Evolutionary conservation across 2,329 filamentous ascomycete genomes (phyloP).

Genomic region (Penicillium sclerotiorum): DNA sequence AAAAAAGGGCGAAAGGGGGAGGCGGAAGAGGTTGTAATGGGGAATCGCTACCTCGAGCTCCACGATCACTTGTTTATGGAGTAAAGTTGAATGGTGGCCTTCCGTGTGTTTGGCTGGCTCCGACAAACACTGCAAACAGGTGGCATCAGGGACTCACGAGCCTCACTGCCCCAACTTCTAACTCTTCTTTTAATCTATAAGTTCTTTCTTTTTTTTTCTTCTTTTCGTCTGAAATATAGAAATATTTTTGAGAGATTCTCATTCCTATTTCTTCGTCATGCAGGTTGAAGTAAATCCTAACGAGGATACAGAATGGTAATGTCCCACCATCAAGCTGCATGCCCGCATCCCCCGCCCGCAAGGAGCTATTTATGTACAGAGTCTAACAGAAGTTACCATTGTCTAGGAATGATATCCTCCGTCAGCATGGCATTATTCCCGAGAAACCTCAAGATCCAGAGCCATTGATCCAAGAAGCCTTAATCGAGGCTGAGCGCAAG

Average conservation of each 20-base stretch:
- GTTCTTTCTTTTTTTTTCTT: constrained; percentile 1
- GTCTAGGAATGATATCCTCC: constrained; percentile 92
- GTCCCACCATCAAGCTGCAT: constrained; percentile 2
- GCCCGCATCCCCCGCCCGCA: constrained; percentile 17
- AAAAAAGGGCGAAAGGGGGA: constrained; percentile 4
- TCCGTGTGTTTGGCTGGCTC: constrained; percentile 36
- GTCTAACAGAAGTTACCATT: constrained; percentile 11
- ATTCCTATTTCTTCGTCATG: constrained; percentile 37
- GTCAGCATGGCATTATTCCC: constrained; percentile 95
- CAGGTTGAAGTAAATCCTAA: constrained; percentile 92
- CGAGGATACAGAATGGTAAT: constrained; percentile 94
- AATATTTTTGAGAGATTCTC: not conserved
- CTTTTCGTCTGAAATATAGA: not conserved
- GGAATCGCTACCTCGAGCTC: constrained; percentile 25
- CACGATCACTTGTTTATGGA: constrained; percentile 26
- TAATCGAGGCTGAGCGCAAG: constrained; percentile 77
- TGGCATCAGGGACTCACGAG: constrained; percentile 30
- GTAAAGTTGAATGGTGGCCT: constrained; percentile 42
- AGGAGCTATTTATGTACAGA: constrained; percentile 14
- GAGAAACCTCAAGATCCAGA: constrained; percentile 96
- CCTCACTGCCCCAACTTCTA: constrained; percentile 5
- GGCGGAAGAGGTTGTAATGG: constrained; percentile 18
- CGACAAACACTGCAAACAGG: constrained; percentile 45
- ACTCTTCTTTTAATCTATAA: no score
- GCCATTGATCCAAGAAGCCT: constrained; percentile 92